These are phyloP conservation scores for Pilobolus umbonatus DNA, from an alignment of 192 early-diverging fungal species.

Conservation along the genomic window DNA sequence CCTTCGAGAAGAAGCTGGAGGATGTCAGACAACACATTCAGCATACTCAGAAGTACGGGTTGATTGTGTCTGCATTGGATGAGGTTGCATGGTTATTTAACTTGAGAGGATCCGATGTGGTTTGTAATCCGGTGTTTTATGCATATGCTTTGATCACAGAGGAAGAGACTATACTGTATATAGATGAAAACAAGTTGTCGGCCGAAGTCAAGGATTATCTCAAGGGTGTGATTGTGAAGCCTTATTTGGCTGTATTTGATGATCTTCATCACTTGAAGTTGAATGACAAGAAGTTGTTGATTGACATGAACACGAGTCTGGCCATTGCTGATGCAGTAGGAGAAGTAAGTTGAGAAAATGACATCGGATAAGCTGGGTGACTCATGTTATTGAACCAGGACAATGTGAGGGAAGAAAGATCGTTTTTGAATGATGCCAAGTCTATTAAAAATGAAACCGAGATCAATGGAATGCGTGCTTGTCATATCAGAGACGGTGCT, in stretches of 20 bases:
- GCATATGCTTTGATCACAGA: constrained; percentile 81
- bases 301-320: constrained; percentile 60
- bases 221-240: constrained; percentile 47
- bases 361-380: too few species aligned
- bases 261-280: constrained; percentile 43
- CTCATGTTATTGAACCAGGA: constrained; percentile 28
- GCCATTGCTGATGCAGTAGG: constrained; percentile 72
- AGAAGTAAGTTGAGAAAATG: constrained; percentile 27
- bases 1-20: constrained; percentile 57
- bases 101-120: constrained; percentile 91
- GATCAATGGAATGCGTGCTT: constrained; percentile 86
- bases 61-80: constrained; percentile 85
- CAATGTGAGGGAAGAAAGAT: constrained; percentile 49
- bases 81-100: constrained; percentile 98
- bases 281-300: constrained; percentile 50
- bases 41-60: constrained; percentile 56
- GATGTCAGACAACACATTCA: constrained; percentile 61
- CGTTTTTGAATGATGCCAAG: constrained; percentile 78
- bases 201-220: constrained; percentile 59
- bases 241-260: constrained; percentile 76
- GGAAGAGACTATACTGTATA: constrained; percentile 64
- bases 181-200: constrained; percentile 69
- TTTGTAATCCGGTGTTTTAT: constrained; percentile 95
- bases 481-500: constrained; percentile 84
- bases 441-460: constrained; percentile 90